Evolutionary conservation across 2,329 filamentous ascomycete genomes (phyloP), one percentile per base, ranked within the genome.

Genomic region (Arthroderma sp.): DNA sequence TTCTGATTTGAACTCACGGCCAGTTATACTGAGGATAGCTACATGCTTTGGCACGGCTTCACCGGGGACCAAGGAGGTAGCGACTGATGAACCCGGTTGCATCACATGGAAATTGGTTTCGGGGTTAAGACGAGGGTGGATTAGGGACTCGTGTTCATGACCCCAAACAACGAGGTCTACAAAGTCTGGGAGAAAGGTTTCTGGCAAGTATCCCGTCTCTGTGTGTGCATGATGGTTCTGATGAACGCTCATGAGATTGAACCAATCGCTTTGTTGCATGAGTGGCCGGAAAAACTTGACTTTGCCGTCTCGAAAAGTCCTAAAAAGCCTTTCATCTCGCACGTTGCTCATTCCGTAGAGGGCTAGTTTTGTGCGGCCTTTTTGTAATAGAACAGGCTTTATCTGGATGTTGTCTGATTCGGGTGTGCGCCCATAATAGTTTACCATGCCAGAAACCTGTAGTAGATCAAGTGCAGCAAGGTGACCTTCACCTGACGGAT

Each of bases 291-390:
- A 95, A 73, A 94, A 98, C 55, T 85, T 93, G 60, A 98, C 91
- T 48, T 89, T 86, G 52, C 85, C 81, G 59, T 96, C 89, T 46
- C 87, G 73, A 59, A 96, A 98, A 0, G 88, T 96, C 37, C 89
- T 80, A 57, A 93, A 94, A 61, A 98, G 75, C 34, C 93, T 80
- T 65, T 98, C 93, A 57, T 98, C 91, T 37, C 91, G 80, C 2
- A 98, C 87, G 54, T 98, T 98, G 60, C 88, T 94, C 63, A 98
- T 73, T 0, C 93, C 91, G 55, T 93, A 98, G 0, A 98, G 69
- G 0, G 91, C 89, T 28, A 98, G 71, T 61, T 95, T 96, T 0
- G 91, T 98, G 28, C 77, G 72, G 1, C 91, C 91, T 58, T 98
- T 98, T 57, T 96, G 91, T 1, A 98, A 71, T 4, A 98, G 70